Evolutionary conservation across 2,329 filamentous ascomycete genomes (phyloP).

Genomic region (Fusarium mangiferae): DNA sequence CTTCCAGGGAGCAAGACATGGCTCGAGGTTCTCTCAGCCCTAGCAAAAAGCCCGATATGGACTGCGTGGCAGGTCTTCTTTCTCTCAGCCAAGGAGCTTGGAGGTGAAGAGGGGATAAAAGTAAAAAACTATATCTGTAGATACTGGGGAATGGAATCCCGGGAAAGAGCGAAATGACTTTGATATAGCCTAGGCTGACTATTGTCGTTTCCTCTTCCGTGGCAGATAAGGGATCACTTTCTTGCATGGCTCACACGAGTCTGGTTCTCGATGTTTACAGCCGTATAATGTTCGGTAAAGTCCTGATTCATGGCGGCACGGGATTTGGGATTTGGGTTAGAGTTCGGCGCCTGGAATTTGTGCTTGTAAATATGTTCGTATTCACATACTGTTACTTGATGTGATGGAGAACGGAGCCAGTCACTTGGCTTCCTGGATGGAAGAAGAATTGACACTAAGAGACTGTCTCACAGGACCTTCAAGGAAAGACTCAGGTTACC

Average conservation of each 20-base stretch:
- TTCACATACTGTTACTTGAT: constrained; percentile 29
- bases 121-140: not conserved
- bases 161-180: constrained; percentile 24
- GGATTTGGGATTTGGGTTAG: constrained; percentile 14
- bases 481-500: not conserved
- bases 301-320: constrained; percentile 19
- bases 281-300: constrained; percentile 35
- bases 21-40: constrained; percentile 67
- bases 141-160: constrained; percentile 15
- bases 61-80: constrained; percentile 88
- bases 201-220: constrained; percentile 27
- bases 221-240: constrained; percentile 28
- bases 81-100: constrained; percentile 94
- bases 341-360: constrained; percentile 27
- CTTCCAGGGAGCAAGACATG: constrained; percentile 70
- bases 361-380: constrained; percentile 41
- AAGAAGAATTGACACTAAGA: constrained; percentile 24
- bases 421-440: constrained; percentile 29
- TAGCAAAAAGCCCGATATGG: constrained; percentile 82
- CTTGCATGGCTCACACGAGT: constrained; percentile 29
- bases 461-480: constrained; percentile 4
- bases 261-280: constrained; percentile 19
- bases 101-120: constrained; percentile 58
- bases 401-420: constrained; percentile 11
- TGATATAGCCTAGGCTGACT: constrained; percentile 12